Base-by-base conservation (phyloP, 352 stramenopile genomes). In the Thraustochytrium aureum region DNA sequence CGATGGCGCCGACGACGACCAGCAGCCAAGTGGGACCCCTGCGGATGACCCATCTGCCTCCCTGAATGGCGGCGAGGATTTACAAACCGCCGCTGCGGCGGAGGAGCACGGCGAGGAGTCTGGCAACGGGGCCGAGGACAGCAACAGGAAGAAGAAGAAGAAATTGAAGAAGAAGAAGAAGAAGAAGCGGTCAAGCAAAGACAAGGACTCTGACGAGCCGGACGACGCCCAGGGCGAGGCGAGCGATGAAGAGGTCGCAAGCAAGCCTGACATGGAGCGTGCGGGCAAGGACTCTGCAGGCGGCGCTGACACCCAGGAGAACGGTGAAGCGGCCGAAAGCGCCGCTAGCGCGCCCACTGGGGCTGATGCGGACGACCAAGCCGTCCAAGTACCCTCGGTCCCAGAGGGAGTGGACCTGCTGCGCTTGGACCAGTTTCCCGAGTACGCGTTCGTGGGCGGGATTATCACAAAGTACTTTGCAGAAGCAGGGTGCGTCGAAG, bases 401-500 rank as follows among this genome's bases (percentile, higher is more conserved):
- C 47, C 47, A 56, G 47, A 56, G 26, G 47, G 47, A 56, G 26
- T 22, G 26, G 26, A 17, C 10, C 56, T 64, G 26, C 56, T 64
- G 10, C 56, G 56, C 35, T n/a, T 64, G 10, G 56, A 64, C 56
- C 10, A 10, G 56, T 64, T 64, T n/a, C 56, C 56, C 10, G 56
- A 64, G 10, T 64, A 64, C 26, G 56, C 56, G 10, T 26, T 64
- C 10, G 26, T 64, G 10, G 56, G 56, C 17, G 56, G 56, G 10
- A 79, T 79, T 39, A 38, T 79, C 10, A 14, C 54, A 4, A 79
- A 79, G 33, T 79, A 38, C 17, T 79, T 73, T 38, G 69, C 65
- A 72, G 52, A 79, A 5, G 33, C 30, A 10, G 69, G 69, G 1
- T 79, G 69, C 69, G 67, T 65, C 26, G 69, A 79, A 38, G 69